Evolutionary conservation across 2,329 filamentous ascomycete genomes (phyloP).

Genomic region (Stemphylium beticola): DNA sequence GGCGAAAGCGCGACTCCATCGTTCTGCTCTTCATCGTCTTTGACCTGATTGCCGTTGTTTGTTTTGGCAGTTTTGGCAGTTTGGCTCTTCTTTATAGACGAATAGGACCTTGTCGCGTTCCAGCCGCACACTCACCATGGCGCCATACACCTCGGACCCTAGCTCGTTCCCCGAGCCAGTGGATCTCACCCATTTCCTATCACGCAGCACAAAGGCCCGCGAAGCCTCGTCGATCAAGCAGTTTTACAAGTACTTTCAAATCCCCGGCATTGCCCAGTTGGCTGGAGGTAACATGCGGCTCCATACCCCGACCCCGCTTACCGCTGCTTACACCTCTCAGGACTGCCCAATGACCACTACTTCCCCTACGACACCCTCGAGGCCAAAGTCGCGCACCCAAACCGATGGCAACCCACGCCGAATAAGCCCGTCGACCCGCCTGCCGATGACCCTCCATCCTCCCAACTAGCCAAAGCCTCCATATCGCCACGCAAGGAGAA

Average conservation of each 20-base stretch:
- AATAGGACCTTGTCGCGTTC: background rate
- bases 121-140: constrained; percentile 23
- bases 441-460: constrained; percentile 32
- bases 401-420: constrained; percentile 74
- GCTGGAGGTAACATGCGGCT: constrained; percentile 58
- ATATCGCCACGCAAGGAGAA: constrained; percentile 30
- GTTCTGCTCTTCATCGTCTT: background rate
- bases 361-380: constrained; percentile 94
- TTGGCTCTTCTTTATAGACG: background rate
- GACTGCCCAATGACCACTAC: constrained; percentile 78
- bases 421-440: constrained; percentile 63
- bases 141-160: constrained; percentile 32
- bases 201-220: constrained; percentile 70
- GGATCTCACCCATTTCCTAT: constrained; percentile 82
- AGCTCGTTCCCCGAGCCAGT: constrained; percentile 59
- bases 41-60: constrained; percentile 14
- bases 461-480: constrained; percentile 39
- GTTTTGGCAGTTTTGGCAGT: constrained; percentile 4
- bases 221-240: constrained; percentile 72
- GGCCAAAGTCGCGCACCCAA: constrained; percentile 75
- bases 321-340: constrained; percentile 53
- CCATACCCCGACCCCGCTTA: background rate
- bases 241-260: constrained; percentile 83
- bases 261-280: constrained; percentile 66
- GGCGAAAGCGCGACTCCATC: constrained; percentile 16